These are phyloP conservation scores for Aureobasidium sp. DNA, from an alignment of 2,329 filamentous ascomycete genomes.

Conservation along the genomic window DNA sequence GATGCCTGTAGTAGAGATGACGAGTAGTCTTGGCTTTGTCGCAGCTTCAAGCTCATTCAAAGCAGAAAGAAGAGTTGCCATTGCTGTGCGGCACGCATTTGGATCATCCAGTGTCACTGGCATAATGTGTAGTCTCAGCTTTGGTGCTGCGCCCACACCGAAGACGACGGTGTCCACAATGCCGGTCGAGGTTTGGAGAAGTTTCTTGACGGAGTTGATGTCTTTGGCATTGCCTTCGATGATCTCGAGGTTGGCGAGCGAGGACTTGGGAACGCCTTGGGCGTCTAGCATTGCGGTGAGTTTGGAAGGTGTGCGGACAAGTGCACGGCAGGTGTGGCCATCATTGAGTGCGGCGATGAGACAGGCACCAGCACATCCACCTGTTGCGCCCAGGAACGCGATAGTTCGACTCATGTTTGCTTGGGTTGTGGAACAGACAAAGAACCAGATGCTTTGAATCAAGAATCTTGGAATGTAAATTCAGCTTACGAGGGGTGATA, in stretches of 20 bases:
- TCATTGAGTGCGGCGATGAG: constrained; percentile 37
- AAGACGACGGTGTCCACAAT: constrained; percentile 38
- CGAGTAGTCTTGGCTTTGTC: constrained; percentile 24
- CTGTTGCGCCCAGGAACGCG: constrained; percentile 46
- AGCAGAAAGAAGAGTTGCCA: constrained; percentile 24
- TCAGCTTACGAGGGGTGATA: background rate
- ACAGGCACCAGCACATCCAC: constrained; percentile 37
- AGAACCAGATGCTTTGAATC: background rate
- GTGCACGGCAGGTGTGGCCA: constrained; percentile 37
- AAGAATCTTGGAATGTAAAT: background rate
- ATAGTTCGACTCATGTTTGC: constrained; percentile 24
- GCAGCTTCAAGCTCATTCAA: constrained; percentile 17
- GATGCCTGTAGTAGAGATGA: constrained; percentile 32
- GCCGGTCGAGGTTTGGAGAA: constrained; percentile 23
- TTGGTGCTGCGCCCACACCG: constrained; percentile 35
- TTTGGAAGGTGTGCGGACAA: constrained; percentile 43
- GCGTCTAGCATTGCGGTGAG: constrained; percentile 34
- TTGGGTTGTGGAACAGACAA: background rate
- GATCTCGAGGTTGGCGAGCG: constrained; percentile 33
- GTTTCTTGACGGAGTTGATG: constrained; percentile 31
- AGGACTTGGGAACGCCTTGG: constrained; percentile 30
- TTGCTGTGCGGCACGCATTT: constrained; percentile 27
- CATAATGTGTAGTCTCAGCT: constrained; percentile 19
- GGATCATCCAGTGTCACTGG: constrained; percentile 28
- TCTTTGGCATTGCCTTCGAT: constrained; percentile 40